Conservation (phyloP, 176 grass and related monocot genomes). For the Oryza meridionalis region DNA sequence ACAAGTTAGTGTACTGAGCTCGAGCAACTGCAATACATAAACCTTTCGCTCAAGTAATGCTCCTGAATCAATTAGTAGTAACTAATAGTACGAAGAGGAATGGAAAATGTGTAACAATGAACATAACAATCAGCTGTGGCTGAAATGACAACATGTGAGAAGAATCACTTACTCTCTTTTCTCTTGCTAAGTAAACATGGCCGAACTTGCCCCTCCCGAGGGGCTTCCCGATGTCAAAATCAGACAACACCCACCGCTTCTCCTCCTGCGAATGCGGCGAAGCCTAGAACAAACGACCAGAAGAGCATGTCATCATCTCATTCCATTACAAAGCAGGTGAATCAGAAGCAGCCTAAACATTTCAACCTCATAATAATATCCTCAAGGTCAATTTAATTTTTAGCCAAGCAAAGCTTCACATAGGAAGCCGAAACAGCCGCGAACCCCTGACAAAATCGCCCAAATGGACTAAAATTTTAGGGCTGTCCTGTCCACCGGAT, state of each 20-base stretch:
- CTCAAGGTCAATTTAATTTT: conserved; percentile 6
- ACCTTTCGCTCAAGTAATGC: not conserved
- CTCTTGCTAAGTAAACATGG: conserved; percentile 90
- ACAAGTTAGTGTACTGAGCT: conserved; percentile 6
- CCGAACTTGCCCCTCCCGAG: conserved; percentile 96
- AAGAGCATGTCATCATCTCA: not conserved
- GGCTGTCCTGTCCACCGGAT: not conserved
- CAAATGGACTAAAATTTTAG: not conserved
- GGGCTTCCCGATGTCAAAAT: conserved; percentile 89
- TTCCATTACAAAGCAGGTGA: not conserved
- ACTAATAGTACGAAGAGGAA: not conserved
- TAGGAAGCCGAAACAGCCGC: not conserved
- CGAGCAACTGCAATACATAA: not conserved
- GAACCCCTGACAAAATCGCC: not conserved
- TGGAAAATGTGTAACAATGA: not conserved
- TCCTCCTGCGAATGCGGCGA: conserved; percentile 47
- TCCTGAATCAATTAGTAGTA: conserved; percentile 1
- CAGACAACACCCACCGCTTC: conserved; percentile 75
- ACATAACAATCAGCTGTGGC: not conserved
- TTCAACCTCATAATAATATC: not conserved
- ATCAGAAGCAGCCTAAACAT: not conserved
- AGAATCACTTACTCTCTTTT: conserved; percentile 69
- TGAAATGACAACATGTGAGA: not conserved
- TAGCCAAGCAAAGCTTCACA: conserved; percentile 19
- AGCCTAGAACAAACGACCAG: conserved; percentile 35